Conservation (phyloP, 257 asterid species). For the Penstemon newberryi region DNA sequence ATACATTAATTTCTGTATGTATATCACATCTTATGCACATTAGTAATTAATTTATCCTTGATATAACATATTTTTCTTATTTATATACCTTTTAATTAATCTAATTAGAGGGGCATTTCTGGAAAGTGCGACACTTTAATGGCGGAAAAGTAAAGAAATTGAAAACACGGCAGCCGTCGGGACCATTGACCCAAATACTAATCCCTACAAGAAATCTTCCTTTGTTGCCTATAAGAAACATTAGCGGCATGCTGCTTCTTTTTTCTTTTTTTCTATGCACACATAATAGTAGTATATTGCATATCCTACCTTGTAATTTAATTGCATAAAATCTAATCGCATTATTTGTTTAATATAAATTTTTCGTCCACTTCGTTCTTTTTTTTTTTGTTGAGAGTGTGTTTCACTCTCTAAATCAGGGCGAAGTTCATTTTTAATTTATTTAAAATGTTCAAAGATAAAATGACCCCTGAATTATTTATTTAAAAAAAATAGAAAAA, state of each 20-base stretch:
- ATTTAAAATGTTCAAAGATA: too few species aligned
- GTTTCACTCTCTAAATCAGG: too few species aligned
- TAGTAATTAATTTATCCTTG: too few species aligned
- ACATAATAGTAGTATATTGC: constrained; percentile 16
- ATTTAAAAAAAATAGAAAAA: too few species aligned
- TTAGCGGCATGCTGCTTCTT: not conserved
- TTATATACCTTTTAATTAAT: too few species aligned
- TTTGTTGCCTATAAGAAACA: not conserved
- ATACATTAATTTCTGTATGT: not conserved
- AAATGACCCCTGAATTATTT: too few species aligned
- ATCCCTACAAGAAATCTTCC: constrained; percentile 13
- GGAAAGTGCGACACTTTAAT: constrained; percentile 1
- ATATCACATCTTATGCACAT: not conserved
- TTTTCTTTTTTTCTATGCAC: not conserved
- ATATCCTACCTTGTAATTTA: not conserved
- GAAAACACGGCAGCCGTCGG: constrained; percentile 39
- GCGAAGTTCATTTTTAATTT: too few species aligned
- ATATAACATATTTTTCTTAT: too few species aligned
- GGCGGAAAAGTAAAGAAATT: not conserved
- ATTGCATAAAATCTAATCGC: too few species aligned
- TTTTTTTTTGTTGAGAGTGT: too few species aligned
- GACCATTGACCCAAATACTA: constrained; percentile 24
- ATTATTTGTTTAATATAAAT: too few species aligned
- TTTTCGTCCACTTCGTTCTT: too few species aligned
- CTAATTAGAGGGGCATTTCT: constrained; percentile 27